Evolutionary conservation across 768 basidiomycete species (phyloP), one percentile per base, ranked within the genome.

Genomic region (Kwoniella botswanensis): DNA sequence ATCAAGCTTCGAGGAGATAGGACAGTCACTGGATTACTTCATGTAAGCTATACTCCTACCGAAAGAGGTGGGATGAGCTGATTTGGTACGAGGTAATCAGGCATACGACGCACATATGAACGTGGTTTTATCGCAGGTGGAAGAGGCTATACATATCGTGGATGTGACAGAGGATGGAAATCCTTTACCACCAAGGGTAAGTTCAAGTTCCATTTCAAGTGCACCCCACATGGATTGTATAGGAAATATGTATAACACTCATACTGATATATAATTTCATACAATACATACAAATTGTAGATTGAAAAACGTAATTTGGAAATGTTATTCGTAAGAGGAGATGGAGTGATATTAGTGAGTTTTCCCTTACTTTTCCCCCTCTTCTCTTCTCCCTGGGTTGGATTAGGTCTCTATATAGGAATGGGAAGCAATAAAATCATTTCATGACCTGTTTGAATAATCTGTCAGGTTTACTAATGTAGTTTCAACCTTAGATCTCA

Each of bases 21-120:
- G 61, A 92, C 97, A 77, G 86, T 99, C 56, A 89, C 91, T 3
- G 96, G 96, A 11, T 89, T 96, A 74, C 86, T 99, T 57, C 96
- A 99, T 85, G 97, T 96, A 79, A 59, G 92, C 78, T 18, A 24
- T 15, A 1, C 83, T 59, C 69, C 35, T 58, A 54, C 52, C 22
- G 6, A 21, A 9, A 46, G 18, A 21, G 61, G n/a, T 22, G 17
- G 18, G 26, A 9, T 15, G 4, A 41, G n/a, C 57, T 59, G 29
- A 59, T 59, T 0, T 4, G 29, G n/a, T 21, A 26, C 52, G 35
- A 42, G 46, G 11, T 22, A 18, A 26, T 10, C 56, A 99, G 97
- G 97, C 97, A 22, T 98, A 98, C 80, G 97, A 99, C 85, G 97
- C 95, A n/a, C 97, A 98, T 84, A 98, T 98, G 97, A 98, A 99